A percentile compares a stretch with the other conserved stretches of the same genome.
phyloP scores from a whole-genome alignment of 2,329 filamentous ascomycete species.

The Hyphodiscus sp. region DNA sequence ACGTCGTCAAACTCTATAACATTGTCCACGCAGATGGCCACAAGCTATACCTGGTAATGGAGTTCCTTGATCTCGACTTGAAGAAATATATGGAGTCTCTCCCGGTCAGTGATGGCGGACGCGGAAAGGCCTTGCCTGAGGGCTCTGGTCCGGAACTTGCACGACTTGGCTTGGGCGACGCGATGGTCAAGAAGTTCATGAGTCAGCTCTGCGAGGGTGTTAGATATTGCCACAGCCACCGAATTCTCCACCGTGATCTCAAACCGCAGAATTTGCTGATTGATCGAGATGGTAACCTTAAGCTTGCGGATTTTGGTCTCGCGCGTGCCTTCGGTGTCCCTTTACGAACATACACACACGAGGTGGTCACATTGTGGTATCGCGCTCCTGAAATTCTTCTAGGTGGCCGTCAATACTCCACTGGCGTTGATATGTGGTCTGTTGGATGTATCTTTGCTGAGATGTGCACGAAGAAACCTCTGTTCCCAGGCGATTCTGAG shows the following conservation, averaged over 20 bases:
- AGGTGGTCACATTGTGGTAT: slow-evolving; percentile 94
- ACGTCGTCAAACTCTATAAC: slow-evolving; percentile 82
- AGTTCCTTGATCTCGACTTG: slow-evolving; percentile 84
- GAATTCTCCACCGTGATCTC: slow-evolving; percentile 79
- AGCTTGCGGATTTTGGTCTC: slow-evolving; percentile 84
- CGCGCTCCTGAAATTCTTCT: slow-evolving; percentile 85
- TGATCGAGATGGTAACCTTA: slow-evolving; percentile 78
- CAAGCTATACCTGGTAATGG: slow-evolving; percentile 89
- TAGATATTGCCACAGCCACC: slow-evolving; percentile 82
- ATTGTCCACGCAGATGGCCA: slow-evolving; percentile 93
- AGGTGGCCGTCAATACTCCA: slow-evolving; percentile 86
- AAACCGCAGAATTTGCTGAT: slow-evolving; percentile 91
- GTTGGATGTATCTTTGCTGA: slow-evolving; percentile 92
- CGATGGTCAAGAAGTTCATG: slow-evolving; percentile 92
- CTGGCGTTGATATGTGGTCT: slow-evolving; percentile 94
- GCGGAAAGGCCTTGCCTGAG: slow-evolving; percentile 78
- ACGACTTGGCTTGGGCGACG: slow-evolving; percentile 65
- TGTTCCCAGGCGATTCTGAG: slow-evolving; percentile 89
- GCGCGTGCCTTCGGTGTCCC: slow-evolving; percentile 88
- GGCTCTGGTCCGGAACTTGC: slow-evolving; percentile 59
- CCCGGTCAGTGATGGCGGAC: slow-evolving; percentile 75
- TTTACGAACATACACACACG: slow-evolving; percentile 85
- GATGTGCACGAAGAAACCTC: slow-evolving; percentile 89
- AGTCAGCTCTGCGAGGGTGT: slow-evolving; percentile 78
- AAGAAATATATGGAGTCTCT: slow-evolving; percentile 97